Percentiles rank a stretch among this genome's conserved stretches.
phyloP scores from a whole-genome alignment of 2,329 filamentous ascomycete genomes.

The Alternaria solani region DNA sequence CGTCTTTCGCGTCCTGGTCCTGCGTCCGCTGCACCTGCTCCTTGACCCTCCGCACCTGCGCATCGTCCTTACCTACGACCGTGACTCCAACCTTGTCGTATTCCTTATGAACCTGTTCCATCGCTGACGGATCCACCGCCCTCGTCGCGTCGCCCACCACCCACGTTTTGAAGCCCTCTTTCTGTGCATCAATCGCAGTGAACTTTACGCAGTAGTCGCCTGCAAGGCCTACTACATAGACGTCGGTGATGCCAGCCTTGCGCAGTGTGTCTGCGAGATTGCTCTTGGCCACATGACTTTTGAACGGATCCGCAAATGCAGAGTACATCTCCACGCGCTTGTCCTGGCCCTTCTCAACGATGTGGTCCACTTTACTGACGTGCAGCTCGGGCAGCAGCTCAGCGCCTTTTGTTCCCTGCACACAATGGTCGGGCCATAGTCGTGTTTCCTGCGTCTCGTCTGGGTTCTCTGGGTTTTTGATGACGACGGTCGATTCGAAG shows the following conservation, averaged over 20 bases:
- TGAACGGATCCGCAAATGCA: constrained; percentile 84
- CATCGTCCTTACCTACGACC: constrained; percentile 66
- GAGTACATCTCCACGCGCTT: constrained; percentile 89
- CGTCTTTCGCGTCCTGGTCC: constrained; percentile 11
- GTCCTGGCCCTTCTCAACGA: constrained; percentile 82
- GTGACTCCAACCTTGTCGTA: constrained; percentile 67
- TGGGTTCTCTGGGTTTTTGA: constrained; percentile 72
- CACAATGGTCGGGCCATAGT: constrained; percentile 92
- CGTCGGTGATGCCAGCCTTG: constrained; percentile 71
- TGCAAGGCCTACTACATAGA: constrained; percentile 86
- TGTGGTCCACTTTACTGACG: constrained; percentile 63
- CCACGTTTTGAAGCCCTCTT: constrained; percentile 78
- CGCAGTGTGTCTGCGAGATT: constrained; percentile 68
- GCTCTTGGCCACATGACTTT: constrained; percentile 65
- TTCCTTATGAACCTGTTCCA: constrained; percentile 64
- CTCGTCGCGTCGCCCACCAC: constrained; percentile 81
- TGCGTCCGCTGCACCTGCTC: constrained; percentile 14
- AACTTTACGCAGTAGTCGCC: constrained; percentile 87
- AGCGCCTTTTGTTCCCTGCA: constrained; percentile 76
- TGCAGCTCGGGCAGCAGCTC: constrained; percentile 78
- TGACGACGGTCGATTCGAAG: constrained; percentile 70
- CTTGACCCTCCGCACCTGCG: constrained; percentile 63
- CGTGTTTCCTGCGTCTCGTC: constrained; percentile 70
- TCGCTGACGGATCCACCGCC: constrained; percentile 70
- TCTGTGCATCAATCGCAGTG: constrained; percentile 79